These are phyloP conservation scores for Ceratorhiza oryzae-sativae DNA, from an alignment of 1,284 basidiomycete genomes.

Conservation along the genomic window DNA sequence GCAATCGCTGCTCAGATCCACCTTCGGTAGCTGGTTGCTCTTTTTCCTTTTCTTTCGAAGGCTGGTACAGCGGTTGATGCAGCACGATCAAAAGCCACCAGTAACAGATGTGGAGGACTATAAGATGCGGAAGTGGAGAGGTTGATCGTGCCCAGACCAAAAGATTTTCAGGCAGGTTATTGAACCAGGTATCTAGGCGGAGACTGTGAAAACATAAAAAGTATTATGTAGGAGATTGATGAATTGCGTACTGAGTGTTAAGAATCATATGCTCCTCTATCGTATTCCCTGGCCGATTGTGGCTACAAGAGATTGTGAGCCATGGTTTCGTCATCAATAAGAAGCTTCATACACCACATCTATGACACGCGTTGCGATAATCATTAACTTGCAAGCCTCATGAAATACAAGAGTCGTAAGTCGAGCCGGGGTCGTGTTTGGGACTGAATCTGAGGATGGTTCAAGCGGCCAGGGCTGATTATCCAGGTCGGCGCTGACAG, in stretches of 20 bases:
- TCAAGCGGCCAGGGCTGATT: constrained; percentile 9
- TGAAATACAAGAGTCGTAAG: constrained; percentile 60
- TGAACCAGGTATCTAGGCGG: constrained; percentile 67
- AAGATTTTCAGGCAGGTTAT: constrained; percentile 58
- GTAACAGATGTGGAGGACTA: constrained; percentile 69
- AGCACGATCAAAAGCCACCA: constrained; percentile 71
- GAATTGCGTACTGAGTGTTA: constrained; percentile 3
- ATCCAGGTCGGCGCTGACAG: constrained; percentile 3
- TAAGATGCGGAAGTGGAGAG: constrained; percentile 63
- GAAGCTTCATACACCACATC: constrained; percentile 56
- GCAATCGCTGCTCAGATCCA: constrained; percentile 51
- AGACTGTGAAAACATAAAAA: constrained; percentile 52
- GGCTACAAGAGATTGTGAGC: not conserved
- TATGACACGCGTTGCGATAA: constrained; percentile 64
- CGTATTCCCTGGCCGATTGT: not conserved
- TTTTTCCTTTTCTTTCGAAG: not conserved
- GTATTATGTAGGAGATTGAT: not conserved
- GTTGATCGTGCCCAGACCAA: constrained; percentile 58
- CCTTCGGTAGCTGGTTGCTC: not conserved
- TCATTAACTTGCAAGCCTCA: constrained; percentile 61
- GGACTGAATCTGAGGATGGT: not conserved
- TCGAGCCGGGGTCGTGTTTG: not conserved
- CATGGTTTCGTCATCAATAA: no score
- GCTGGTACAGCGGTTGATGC: constrained; percentile 67
- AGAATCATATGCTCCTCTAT: constrained; percentile 10